Conservation (phyloP, 2,329 filamentous ascomycete genomes). For the Fusarium pilosicola region DNA sequence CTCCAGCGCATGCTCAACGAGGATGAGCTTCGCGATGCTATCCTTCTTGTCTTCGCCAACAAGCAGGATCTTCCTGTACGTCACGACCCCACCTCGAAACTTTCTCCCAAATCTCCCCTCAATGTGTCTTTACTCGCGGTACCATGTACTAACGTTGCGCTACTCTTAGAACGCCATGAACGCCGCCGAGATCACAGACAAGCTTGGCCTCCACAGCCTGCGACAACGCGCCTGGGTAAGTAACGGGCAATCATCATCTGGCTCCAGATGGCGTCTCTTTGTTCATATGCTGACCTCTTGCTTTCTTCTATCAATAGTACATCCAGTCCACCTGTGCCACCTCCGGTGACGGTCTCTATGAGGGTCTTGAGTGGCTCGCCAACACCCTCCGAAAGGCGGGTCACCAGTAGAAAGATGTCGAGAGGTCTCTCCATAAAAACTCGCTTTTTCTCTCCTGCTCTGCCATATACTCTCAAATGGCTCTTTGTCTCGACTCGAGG, state of each 20-base stretch:
- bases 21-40: slow-evolving; percentile 96
- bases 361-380: slow-evolving; percentile 95
- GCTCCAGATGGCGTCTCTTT: background rate
- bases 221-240: slow-evolving; percentile 99
- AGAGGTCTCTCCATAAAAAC: slow-evolving; percentile 49
- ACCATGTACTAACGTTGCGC: slow-evolving; percentile 31
- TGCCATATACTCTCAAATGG: slow-evolving; percentile 55
- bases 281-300: slow-evolving; percentile 34
- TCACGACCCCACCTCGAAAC: slow-evolving; percentile 44
- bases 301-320: slow-evolving; percentile 69
- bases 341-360: slow-evolving; percentile 98
- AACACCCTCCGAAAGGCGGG: slow-evolving; percentile 82
- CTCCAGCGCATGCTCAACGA: slow-evolving; percentile 99
- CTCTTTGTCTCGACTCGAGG: slow-evolving; percentile 56
- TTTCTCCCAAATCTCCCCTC: slow-evolving; percentile 9
- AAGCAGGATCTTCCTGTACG: slow-evolving; percentile 99
- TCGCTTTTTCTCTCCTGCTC: slow-evolving; percentile 50
- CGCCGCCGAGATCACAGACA: slow-evolving; percentile 99
- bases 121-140: slow-evolving; percentile 2
- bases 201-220: slow-evolving; percentile 99
- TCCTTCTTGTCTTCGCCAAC: slow-evolving; percentile 98
- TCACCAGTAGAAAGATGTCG: slow-evolving; percentile 64
- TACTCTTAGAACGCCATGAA: slow-evolving; percentile 92
- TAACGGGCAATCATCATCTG: slow-evolving; percentile 38
- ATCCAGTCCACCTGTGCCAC: slow-evolving; percentile 99